Base-by-base conservation (phyloP, 257 asterid species). In the Jacaranda mimosifolia region DNA sequence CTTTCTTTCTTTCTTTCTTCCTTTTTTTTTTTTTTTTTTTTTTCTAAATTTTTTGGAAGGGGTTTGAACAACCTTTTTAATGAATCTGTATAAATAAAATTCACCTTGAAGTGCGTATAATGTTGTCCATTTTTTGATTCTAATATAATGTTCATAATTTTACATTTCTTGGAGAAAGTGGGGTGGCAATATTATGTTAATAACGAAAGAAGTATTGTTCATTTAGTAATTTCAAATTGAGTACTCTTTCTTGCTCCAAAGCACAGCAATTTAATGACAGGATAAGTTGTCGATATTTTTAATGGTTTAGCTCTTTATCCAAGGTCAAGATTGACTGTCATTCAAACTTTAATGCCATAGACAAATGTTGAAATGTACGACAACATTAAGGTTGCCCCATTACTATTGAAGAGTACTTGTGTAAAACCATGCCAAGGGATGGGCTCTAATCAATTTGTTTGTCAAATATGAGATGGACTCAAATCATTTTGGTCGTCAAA, bases 71-170 rank as follows among this genome's bases (percentile, higher is more conserved):
- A 59, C 35, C 53, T 6, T 17, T 35, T 63, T 51, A 42, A 26
- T 65, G 4, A 6, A 6, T 49, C 10, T 79, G 76, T 56, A 65
- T 17, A 4, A 79, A 79, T 71, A 63, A 63, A 72, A 36, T 43
- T 40, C 49, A n/a, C 43, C 43, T 7, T 40, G 3, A 46, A 17
- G 77, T 32, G 57, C 10, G 45, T 43, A 35, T 74, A 68, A 49
- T 78, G n/a, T 55, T 79, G 75, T 26, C n/a, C 15, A 48, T 48
- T 9, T 48, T 48, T 48, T 48, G 8, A 48, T 48, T 48, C 4
- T 48, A 48, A 48, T 48, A 11, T 48, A 9, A 48, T 48, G 53
- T 3, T n/a, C 18, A 69, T 60, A 35, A 4, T 17, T 6, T 62
- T 45, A 62, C 18, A 9, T 62, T 62, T 36, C 17, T 21, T 40